These are phyloP conservation scores for Antrodiella citrinella DNA, from an alignment of 768 basidiomycete genomes.

Conservation along the genomic window DNA sequence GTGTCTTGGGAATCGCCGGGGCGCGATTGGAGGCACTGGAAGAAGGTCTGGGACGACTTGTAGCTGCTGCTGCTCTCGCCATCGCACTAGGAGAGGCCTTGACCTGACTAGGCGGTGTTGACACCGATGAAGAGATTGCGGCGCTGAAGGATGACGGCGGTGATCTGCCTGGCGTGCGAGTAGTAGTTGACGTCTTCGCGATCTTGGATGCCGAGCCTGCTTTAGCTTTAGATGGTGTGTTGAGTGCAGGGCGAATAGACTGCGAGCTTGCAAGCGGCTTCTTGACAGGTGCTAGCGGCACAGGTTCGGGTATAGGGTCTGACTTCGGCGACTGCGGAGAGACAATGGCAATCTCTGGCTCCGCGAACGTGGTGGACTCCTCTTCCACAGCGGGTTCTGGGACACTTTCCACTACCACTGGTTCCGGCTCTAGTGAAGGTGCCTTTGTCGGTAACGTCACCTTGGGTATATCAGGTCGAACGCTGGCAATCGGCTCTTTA, in stretches of 20 bases:
- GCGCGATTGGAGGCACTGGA: constrained; percentile 37
- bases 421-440: constrained; percentile 7
- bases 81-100: constrained; percentile 12
- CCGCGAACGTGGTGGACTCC: background rate
- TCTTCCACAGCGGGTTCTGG: constrained; percentile 4
- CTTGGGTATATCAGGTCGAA: background rate
- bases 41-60: constrained; percentile 25
- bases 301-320: constrained; percentile 8
- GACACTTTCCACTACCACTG: constrained; percentile 3
- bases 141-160: constrained; percentile 18
- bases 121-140: constrained; percentile 9
- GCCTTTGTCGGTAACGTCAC: constrained; percentile 5
- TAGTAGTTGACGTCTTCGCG: constrained; percentile 6
- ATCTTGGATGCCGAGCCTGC: constrained; percentile 14
- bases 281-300: constrained; percentile 4
- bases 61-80: constrained; percentile 17
- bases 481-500: constrained; percentile 7
- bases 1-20: constrained; percentile 29
- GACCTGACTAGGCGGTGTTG: constrained; percentile 13
- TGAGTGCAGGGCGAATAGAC: constrained; percentile 2
- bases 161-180: constrained; percentile 21
- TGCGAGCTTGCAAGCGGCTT: constrained; percentile 7
- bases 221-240: constrained; percentile 14
- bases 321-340: background rate
- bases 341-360: background rate